phyloP scores from a whole-genome alignment of 139 green algal genomes.

The Coccomyxa sp. region DNA sequence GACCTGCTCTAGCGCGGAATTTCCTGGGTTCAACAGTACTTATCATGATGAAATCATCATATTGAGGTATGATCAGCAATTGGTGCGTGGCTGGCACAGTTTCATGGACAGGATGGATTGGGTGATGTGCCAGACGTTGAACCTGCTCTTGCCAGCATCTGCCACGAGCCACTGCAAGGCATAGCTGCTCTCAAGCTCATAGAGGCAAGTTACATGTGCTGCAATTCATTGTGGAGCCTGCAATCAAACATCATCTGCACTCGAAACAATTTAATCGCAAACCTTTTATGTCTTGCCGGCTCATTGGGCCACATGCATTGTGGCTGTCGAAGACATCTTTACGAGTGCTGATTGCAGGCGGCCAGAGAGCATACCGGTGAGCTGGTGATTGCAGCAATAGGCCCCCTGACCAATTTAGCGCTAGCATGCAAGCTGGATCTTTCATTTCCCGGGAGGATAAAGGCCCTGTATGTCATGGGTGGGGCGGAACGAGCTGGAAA shows the following conservation, averaged over 20 bases:
- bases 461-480: conserved; percentile 33
- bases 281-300: neutral
- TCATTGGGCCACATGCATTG: neutral
- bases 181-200: neutral
- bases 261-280: neutral
- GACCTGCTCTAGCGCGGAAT: no score
- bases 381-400: conserved; percentile 24
- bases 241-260: neutral
- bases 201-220: neutral
- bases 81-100: neutral
- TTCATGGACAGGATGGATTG: conserved; percentile 18
- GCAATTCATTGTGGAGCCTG: neutral
- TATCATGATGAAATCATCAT: neutral
- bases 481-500: conserved; percentile 27
- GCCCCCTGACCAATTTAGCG: conserved; percentile 40
- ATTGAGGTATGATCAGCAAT: neutral
- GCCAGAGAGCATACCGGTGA: conserved; percentile 1
- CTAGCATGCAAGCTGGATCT: conserved; percentile 24
- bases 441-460: conserved; percentile 8
- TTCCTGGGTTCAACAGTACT: no score
- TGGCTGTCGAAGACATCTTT: neutral
- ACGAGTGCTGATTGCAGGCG: conserved; percentile 1
- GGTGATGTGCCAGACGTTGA: conserved; percentile 10
- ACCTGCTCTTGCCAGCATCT: conserved; percentile 8
- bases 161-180: neutral